Percentiles rank a stretch among this genome's conserved stretches.
Conservation (phyloP, 2,329 filamentous ascomycete species). For the Nothophaeocryptopus gaeumannii region DNA sequence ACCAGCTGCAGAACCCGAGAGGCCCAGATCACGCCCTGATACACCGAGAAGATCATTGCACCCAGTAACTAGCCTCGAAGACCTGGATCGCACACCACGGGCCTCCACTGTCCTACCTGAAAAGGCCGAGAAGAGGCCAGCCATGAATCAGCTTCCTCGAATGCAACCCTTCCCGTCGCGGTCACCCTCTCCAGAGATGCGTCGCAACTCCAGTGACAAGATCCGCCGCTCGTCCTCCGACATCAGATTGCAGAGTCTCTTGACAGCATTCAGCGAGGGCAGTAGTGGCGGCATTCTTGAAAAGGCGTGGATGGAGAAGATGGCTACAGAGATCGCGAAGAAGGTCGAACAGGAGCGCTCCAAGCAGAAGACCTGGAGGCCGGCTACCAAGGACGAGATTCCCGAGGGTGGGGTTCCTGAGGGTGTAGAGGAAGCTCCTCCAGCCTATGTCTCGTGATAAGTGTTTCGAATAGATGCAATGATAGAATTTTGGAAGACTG, state of each 20-base stretch:
- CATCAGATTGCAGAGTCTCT: conserved; percentile 24
- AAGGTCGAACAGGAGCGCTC: conserved; percentile 84
- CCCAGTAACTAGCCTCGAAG: conserved; percentile 16
- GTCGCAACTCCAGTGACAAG: conserved; percentile 14
- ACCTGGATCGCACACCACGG: conserved; percentile 39
- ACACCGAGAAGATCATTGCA: conserved; percentile 17
- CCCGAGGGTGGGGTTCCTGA: conserved; percentile 16
- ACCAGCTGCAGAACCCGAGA: neutral
- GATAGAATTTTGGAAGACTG: neutral
- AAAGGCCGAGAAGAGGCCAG: conserved; percentile 8
- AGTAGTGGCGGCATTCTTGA: conserved; percentile 60
- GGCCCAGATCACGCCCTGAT: conserved; percentile 14
- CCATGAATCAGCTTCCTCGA: conserved; percentile 14
- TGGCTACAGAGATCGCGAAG: conserved; percentile 85
- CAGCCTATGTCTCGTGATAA: conserved; percentile 36
- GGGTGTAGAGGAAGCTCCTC: conserved; percentile 31
- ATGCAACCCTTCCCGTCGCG: conserved; percentile 23
- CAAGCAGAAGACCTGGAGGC: conserved; percentile 26
- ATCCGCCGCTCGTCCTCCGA: conserved; percentile 18
- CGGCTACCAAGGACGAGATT: conserved; percentile 15
- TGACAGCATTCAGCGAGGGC: conserved; percentile 24
- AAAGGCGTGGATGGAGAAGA: conserved; percentile 86
- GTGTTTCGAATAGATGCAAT: neutral
- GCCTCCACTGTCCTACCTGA: conserved; percentile 27
- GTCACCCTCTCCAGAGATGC: conserved; percentile 24